Base-by-base conservation (phyloP, 2,329 filamentous ascomycete genomes). In the Cryphonectria parasitica region DNA sequence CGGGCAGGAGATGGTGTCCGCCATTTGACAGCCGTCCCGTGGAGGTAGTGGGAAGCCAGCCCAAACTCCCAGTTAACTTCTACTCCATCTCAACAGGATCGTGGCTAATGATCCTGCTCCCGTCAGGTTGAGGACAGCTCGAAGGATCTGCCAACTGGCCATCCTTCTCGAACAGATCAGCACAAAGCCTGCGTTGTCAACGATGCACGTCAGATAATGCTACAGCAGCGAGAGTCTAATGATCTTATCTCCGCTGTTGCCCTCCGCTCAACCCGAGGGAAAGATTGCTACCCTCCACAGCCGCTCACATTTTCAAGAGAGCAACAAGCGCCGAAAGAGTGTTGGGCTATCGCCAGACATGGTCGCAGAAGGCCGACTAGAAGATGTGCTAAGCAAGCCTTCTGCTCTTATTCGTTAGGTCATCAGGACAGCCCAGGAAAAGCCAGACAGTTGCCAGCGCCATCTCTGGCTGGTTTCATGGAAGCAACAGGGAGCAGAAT, bases 381-480 rank as follows among this genome's bases (percentile, higher is more conserved):
- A 31, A 58, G 17, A 31, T 19, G 1, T 31, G 13, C 54, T 31
- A 31, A 8, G 7, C 25, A 28, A 15, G 7, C 11, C 54, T 19
- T 31, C 5, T 31, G 5, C 25, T 56, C 54, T 28, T 19, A 58
- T 28, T 58, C 54, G 54, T 58, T 28, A 58, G 13, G 8, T 31
- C 54, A 58, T 7, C 15, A 3, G 19, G 25, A 17, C 15, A 31
- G 54, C 25, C 54, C 54, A 58, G 7, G 54, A 10, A 5, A 1
- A 7, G 6, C 19, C 45, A 8, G 7, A 22, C 10, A 56, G 25
- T 13, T 56, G 13, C 25, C 25, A 56, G 52, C 52, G 28, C 25
- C 54, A 31, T 58, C 54, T 58, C 54, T 58, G 54, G 54, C 54
- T 31, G 54, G 54, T 31, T 58, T 58, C 54, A 58, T 58, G 54